Conservation (phyloP, 2,329 filamentous ascomycete species). For the Purpureocillium takamizusanense region DNA sequence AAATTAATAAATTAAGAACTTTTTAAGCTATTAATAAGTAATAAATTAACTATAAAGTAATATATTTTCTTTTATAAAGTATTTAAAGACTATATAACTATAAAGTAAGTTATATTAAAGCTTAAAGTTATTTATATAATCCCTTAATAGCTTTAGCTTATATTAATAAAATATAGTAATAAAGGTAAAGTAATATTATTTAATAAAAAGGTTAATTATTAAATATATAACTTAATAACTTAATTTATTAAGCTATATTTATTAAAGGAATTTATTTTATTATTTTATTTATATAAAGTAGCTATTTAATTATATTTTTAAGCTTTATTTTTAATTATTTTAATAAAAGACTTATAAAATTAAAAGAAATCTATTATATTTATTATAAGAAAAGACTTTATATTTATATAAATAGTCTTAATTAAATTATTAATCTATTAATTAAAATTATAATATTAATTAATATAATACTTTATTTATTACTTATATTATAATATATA, state of each 20-base stretch:
- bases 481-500: neutral
- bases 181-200: neutral
- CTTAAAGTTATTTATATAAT: neutral
- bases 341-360: neutral
- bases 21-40: neutral
- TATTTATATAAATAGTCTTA: neutral
- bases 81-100: slow-evolving; percentile 1
- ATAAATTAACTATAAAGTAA: neutral
- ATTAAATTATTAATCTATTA: neutral
- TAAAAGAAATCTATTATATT: neutral
- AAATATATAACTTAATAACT: neutral
- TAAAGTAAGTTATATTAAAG: neutral
- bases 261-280: neutral
- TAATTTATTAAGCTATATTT: neutral
- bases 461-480: neutral
- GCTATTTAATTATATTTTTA: neutral
- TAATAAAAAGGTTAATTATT: neutral
- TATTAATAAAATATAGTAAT: neutral
- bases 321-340: neutral
- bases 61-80: neutral
- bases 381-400: neutral
- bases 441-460: neutral
- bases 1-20: neutral
- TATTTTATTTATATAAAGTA: neutral
- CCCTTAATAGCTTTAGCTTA: neutral